phyloP scores from a whole-genome alignment of 768 basidiomycete genomes.

The Tubosaeta brunneosetosa region DNA sequence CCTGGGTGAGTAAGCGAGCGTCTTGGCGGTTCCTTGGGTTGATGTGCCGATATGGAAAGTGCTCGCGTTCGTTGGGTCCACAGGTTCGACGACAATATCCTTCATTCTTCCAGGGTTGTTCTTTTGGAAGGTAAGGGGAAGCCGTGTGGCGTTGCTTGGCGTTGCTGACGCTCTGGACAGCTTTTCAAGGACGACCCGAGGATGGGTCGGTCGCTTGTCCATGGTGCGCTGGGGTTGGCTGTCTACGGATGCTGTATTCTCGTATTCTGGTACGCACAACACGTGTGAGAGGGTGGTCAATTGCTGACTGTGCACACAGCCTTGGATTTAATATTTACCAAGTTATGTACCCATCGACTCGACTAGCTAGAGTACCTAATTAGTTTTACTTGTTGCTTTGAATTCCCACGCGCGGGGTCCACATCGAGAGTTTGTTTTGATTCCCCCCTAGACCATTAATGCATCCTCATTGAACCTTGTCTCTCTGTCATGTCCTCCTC shows the following conservation, averaged over 20 bases:
- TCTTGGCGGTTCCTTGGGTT: slow-evolving; percentile 1
- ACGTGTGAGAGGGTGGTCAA: not conserved
- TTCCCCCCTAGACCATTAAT: slow-evolving; percentile 31
- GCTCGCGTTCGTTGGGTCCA: slow-evolving; percentile 93
- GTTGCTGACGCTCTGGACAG: slow-evolving; percentile 32
- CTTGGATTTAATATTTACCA: slow-evolving; percentile 77
- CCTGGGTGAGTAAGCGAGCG: slow-evolving; percentile 48
- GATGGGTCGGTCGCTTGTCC: slow-evolving; percentile 49
- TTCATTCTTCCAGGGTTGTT: slow-evolving; percentile 93
- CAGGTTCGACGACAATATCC: slow-evolving; percentile 93
- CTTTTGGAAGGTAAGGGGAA: slow-evolving; percentile 75
- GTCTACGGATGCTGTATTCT: slow-evolving; percentile 77
- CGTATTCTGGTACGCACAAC: slow-evolving; percentile 72
- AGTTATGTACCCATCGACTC: slow-evolving; percentile 37
- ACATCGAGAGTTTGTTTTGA: slow-evolving; percentile 1
- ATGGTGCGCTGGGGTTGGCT: slow-evolving; percentile 59
- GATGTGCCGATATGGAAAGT: slow-evolving; percentile 44
- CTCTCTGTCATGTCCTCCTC: slow-evolving; percentile 6
- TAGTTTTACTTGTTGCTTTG: no score
- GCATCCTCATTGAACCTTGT: slow-evolving; percentile 14
- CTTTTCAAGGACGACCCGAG: slow-evolving; percentile 65
- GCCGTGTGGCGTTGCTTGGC: slow-evolving; percentile 4
- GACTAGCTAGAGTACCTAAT: no score
- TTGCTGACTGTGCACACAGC: slow-evolving; percentile 36
- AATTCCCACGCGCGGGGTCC: slow-evolving; percentile 24